A percentile compares a stretch with the other conserved stretches of the same genome.
Evolutionary conservation across 176 grass and related monocot species (phyloP).

Genomic region (Musa acuminata): DNA sequence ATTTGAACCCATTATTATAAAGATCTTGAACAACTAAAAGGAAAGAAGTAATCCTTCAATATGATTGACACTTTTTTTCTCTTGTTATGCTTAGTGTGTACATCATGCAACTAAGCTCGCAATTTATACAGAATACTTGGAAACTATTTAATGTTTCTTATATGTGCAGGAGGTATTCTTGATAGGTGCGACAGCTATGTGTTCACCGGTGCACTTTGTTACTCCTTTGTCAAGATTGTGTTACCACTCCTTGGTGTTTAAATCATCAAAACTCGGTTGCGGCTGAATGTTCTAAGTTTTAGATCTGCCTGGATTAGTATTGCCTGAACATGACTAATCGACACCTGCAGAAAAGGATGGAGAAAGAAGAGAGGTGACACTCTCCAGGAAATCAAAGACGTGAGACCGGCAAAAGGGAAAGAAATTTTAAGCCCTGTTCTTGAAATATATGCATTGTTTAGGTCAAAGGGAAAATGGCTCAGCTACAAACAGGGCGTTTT

Average conservation of each 20-base stretch:
- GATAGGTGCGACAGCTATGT: slow-evolving; percentile 96
- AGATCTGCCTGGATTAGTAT: background rate
- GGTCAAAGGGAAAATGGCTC: background rate
- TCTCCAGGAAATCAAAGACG: background rate
- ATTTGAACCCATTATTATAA: background rate
- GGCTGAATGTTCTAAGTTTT: background rate
- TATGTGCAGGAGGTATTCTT: slow-evolving; percentile 79
- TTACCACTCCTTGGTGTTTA: slow-evolving; percentile 62
- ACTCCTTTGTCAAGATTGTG: slow-evolving; percentile 82
- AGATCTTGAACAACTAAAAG: background rate
- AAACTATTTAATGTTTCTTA: background rate
- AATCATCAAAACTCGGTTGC: background rate
- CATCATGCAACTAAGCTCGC: background rate
- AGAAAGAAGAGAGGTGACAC: background rate
- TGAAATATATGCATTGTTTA: background rate
- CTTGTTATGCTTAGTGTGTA: background rate
- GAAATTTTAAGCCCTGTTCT: background rate
- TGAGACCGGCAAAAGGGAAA: background rate
- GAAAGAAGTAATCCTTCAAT: background rate
- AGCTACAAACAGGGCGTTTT: background rate
- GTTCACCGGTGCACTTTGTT: slow-evolving; percentile 91
- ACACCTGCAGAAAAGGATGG: background rate
- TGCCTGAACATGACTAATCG: background rate
- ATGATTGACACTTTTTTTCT: background rate
- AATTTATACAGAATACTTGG: background rate